Percentiles rank a stretch among this genome's conserved stretches.
Evolutionary conservation across 108 stramenopile species (phyloP).

Genomic region (Parietichytrium sp.): DNA sequence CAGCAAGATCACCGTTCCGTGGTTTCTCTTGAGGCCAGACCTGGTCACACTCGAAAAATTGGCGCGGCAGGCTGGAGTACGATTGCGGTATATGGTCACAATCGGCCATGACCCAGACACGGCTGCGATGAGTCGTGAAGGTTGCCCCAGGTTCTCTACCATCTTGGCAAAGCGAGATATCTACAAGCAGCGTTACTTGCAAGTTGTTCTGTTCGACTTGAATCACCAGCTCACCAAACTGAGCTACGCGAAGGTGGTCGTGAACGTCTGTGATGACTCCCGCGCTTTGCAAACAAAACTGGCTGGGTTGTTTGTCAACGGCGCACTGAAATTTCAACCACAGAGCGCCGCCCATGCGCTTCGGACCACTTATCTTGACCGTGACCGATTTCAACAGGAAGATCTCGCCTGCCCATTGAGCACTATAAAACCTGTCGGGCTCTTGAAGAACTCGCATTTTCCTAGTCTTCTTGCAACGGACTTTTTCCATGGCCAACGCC

Average conservation of each 20-base stretch:
- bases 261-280: neutral
- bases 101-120: slow-evolving; percentile 3
- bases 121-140: slow-evolving; percentile 3
- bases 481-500: neutral
- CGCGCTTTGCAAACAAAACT: neutral
- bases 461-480: slow-evolving; percentile 6
- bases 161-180: neutral
- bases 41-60: slow-evolving; percentile 8
- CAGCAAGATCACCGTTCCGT: slow-evolving; percentile 1
- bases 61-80: neutral
- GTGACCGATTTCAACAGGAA: neutral
- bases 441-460: neutral
- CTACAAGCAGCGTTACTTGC: slow-evolving; percentile 13
- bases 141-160: neutral
- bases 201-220: neutral
- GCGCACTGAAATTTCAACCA: no score
- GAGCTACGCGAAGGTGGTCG: neutral
- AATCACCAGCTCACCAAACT: slow-evolving; percentile 30
- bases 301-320: no score
- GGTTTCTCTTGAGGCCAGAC: slow-evolving; percentile 30
- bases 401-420: slow-evolving; percentile 8
- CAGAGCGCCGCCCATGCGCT: neutral
- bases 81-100: slow-evolving; percentile 10
- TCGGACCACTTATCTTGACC: neutral
- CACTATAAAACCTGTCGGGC: neutral